These are phyloP conservation scores for Kodamaea lidongshanica DNA, from an alignment of 805 yeast genomes.

Conservation along the genomic window DNA sequence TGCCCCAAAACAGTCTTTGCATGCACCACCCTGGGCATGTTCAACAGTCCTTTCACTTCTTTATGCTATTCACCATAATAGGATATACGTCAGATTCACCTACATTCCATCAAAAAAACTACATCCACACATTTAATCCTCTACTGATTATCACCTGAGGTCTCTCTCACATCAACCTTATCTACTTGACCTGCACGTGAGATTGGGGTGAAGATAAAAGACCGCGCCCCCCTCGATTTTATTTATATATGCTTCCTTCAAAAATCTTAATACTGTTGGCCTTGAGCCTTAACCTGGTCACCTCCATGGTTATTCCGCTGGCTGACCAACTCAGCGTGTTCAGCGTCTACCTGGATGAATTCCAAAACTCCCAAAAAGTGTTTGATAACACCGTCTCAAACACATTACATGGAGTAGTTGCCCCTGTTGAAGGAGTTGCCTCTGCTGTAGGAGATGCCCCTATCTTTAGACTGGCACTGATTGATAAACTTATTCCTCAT, in stretches of 20 bases:
- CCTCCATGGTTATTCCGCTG: conserved; percentile 5
- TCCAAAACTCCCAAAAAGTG: conserved; percentile 2
- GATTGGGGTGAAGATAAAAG: too few relatives aligned
- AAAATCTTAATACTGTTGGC: conserved; percentile 5
- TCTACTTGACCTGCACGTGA: too few relatives aligned
- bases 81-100: too few relatives aligned
- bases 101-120: too few relatives aligned
- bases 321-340: conserved; percentile 5
- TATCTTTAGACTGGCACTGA: neutral
- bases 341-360: conserved; percentile 5
- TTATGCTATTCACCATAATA: too few relatives aligned
- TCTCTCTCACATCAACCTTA: too few relatives aligned
- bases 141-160: too few relatives aligned
- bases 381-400: neutral
- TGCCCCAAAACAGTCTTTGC: too few relatives aligned
- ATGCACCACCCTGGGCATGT: too few relatives aligned
- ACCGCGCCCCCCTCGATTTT: conserved; percentile 3
- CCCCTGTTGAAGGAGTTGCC: conserved; percentile 1
- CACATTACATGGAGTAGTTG: neutral
- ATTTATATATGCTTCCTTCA: conserved; percentile 6
- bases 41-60: too few relatives aligned
- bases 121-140: too few relatives aligned
- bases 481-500: conserved; percentile 7
- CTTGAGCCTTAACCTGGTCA: conserved; percentile 2
- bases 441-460: conserved; percentile 3